These are phyloP conservation scores for Globisporangium iwayamae DNA, from an alignment of 352 stramenopile genomes.

Conservation along the genomic window DNA sequence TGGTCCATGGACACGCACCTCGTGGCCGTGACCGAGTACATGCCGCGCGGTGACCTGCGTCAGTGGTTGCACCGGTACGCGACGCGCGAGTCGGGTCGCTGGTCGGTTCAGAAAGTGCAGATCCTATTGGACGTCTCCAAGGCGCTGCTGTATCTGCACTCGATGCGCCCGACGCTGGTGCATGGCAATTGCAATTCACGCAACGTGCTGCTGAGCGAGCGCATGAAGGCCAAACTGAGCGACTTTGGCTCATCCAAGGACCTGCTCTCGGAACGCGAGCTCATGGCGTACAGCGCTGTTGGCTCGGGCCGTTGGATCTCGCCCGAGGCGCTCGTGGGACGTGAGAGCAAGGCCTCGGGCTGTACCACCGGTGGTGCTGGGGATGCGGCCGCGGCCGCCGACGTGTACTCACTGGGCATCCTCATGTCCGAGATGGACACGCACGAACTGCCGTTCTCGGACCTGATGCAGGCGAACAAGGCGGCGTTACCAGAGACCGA, in stretches of 20 bases:
- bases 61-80: constrained; percentile 62
- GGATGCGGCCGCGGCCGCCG: constrained; percentile 34
- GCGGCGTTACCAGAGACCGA: constrained; percentile 53
- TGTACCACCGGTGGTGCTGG: constrained; percentile 20
- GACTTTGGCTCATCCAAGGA: constrained; percentile 64
- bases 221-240: constrained; percentile 60
- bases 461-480: constrained; percentile 60
- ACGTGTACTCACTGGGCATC: constrained; percentile 72
- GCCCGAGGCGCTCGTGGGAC: constrained; percentile 55
- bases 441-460: constrained; percentile 64
- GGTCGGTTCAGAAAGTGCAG: constrained; percentile 49
- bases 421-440: constrained; percentile 70
- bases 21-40: constrained; percentile 71
- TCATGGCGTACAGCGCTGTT: constrained; percentile 61
- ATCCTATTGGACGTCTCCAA: constrained; percentile 63
- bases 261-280: constrained; percentile 49
- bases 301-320: constrained; percentile 70
- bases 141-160: constrained; percentile 66
- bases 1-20: constrained; percentile 69
- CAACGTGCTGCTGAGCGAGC: constrained; percentile 56
- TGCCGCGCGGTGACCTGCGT: constrained; percentile 61
- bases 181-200: constrained; percentile 69
- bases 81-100: constrained; percentile 36
- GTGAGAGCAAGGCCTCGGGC: constrained; percentile 24
- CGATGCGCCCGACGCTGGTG: constrained; percentile 47